Conservation (phyloP, 148 eudicot genomes). For the Arbutus unedo region DNA sequence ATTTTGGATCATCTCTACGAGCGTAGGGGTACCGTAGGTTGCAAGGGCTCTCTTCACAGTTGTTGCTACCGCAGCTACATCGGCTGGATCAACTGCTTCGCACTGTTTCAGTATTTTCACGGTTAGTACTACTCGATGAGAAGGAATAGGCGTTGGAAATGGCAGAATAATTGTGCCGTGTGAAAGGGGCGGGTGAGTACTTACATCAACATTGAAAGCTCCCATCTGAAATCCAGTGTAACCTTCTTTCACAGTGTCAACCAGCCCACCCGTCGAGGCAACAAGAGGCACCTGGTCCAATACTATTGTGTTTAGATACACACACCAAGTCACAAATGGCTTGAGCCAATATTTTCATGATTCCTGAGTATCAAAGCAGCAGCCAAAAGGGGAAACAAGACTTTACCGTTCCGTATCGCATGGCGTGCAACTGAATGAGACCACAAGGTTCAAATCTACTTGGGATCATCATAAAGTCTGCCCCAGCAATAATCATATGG, state of each 20-base stretch:
- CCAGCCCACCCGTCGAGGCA: conserved; percentile 95
- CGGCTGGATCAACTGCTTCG: conserved; percentile 67
- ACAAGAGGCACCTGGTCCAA: conserved; percentile 73
- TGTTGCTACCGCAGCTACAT: conserved; percentile 60
- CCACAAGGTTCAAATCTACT: conserved; percentile 99
- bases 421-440: conserved; percentile 93
- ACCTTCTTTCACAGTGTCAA: conserved; percentile 92
- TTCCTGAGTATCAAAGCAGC: not conserved
- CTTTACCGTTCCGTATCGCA: conserved; percentile 92
- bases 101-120: conserved; percentile 39
- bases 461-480: conserved; percentile 80
- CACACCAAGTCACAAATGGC: too few species aligned
- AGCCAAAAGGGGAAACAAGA: not conserved
- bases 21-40: conserved; percentile 55
- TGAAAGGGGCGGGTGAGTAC: not conserved
- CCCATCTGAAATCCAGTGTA: conserved; percentile 96
- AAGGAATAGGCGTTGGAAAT: not conserved
- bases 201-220: conserved; percentile 79
- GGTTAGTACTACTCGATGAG: not conserved
- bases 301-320: not conserved
- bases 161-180: not conserved
- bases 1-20: conserved; percentile 68
- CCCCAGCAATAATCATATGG: conserved; percentile 84
- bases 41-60: conserved; percentile 63
- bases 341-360: not conserved